These are phyloP conservation scores for Alternaria angustiovoidea DNA, from an alignment of 2,329 filamentous ascomycete genomes.

Conservation along the genomic window DNA sequence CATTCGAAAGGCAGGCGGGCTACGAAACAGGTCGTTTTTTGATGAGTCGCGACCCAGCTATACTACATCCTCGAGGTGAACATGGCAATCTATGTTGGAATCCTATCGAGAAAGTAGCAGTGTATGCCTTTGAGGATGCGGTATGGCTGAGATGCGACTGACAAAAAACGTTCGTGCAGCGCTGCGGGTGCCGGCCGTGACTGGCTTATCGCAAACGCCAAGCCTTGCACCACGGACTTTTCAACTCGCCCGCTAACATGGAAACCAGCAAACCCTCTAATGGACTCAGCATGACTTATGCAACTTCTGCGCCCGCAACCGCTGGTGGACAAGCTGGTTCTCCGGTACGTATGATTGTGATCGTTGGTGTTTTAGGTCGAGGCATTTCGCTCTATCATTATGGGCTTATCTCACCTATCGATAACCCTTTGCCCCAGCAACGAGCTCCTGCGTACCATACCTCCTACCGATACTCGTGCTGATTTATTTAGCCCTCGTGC, in stretches of 20 bases:
- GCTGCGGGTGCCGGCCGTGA: not conserved
- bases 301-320: slow-evolving; percentile 71
- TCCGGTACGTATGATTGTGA: slow-evolving; percentile 58
- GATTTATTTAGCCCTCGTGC: slow-evolving; percentile 77
- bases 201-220: slow-evolving; percentile 34
- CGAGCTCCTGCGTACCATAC: not conserved
- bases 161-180: not conserved
- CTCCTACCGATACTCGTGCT: slow-evolving; percentile 20
- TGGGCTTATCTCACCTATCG: not conserved
- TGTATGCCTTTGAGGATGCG: not conserved
- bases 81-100: not conserved
- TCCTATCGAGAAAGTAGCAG: not conserved
- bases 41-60: not conserved
- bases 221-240: slow-evolving; percentile 26
- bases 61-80: not conserved
- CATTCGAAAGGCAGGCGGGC: not conserved
- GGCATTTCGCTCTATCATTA: slow-evolving; percentile 22
- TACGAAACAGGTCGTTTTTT: not conserved
- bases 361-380: slow-evolving; percentile 47
- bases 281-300: slow-evolving; percentile 66
- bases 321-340: slow-evolving; percentile 69
- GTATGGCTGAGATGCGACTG: not conserved
- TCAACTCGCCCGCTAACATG: slow-evolving; percentile 33
- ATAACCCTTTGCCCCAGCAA: not conserved
- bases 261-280: slow-evolving; percentile 50